Conservation (phyloP, 345 rosid genomes). For the Ceriops tagal region DNA sequence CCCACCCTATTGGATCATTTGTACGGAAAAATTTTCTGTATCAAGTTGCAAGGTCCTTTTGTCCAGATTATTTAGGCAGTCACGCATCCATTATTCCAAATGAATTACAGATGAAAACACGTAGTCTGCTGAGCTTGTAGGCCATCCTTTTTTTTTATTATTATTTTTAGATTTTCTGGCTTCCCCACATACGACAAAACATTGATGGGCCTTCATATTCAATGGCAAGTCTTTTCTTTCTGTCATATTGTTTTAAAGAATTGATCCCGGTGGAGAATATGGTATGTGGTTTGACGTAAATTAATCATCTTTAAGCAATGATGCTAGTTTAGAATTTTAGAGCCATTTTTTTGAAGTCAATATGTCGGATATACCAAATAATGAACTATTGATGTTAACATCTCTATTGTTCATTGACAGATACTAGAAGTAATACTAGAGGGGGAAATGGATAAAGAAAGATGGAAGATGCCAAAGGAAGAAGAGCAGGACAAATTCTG, state of each 20-base stretch:
- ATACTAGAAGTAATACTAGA: conserved; percentile 60
- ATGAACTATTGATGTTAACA: neutral
- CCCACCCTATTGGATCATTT: too few relatives aligned
- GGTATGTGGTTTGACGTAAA: neutral
- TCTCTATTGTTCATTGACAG: conserved; percentile 28
- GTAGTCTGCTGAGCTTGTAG: neutral
- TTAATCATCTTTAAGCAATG: neutral
- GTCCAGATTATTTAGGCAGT: neutral
- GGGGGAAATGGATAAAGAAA: conserved; percentile 55
- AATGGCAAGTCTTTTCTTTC: too few relatives aligned
- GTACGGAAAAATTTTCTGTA: neutral
- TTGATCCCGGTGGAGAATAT: neutral
- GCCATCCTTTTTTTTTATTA: neutral
- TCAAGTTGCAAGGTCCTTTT: neutral
- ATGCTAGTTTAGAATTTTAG: neutral
- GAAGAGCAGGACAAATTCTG: conserved; percentile 74
- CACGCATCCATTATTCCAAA: neutral
- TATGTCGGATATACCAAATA: conserved; percentile 7
- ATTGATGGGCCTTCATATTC: neutral
- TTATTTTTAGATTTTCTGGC: too few relatives aligned
- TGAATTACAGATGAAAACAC: neutral
- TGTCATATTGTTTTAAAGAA: too few relatives aligned
- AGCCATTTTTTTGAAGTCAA: neutral
- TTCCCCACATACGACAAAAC: neutral
- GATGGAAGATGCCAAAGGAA: conserved; percentile 79